Base-by-base conservation (phyloP, 768 basidiomycete species). In the Serendipita sp. region DNA sequence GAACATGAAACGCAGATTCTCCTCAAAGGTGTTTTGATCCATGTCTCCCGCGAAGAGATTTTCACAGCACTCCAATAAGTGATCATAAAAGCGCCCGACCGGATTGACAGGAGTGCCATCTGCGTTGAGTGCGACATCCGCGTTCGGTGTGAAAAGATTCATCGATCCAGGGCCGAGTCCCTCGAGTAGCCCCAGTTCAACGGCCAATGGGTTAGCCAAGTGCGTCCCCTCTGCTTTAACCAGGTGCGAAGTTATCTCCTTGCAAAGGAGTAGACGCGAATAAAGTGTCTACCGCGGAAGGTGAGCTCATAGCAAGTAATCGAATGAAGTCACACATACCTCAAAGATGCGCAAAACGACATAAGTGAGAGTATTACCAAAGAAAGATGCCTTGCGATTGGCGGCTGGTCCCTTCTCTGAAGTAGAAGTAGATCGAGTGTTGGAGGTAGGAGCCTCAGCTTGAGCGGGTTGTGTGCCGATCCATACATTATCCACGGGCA, bases 1-100 rank as follows among this genome's bases (percentile, higher is more conserved):
- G 76, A 91, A 93, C 76, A 94, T 89, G 83, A 91, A 90, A 68
- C 96, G 78, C 84, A 97, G 84, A 71, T 91, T 90, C 73, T 98
- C 96, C 73, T 98, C 95, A 70, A 93, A 98, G 23, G 85, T 83
- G n/a, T 81, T 76, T 71, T 87, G 89, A 73, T 98, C 96, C 66
- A 98, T 79, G 71, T 98, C 94, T 67, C 83, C 86, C 70, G 92
- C 92, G 72, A 98, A 97, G 46, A 95, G 74, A 38, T n/a, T 60
- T 75, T 98, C 95, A 73, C 90, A 91, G 8, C 90, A 87, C 65
- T 86, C 89, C 38, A 98, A 77, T 63, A 95, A 80, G 70, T 94
- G 92, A 76, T 84, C 78, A 76, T 98, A 98, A 66, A 91, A 86
- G 68, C 88, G 83, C 34, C 80, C 80, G 3, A 83, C 79, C 10